Evolutionary conservation across 257 asterid species (phyloP).

Genomic region (Cynanchum wilfordii): DNA sequence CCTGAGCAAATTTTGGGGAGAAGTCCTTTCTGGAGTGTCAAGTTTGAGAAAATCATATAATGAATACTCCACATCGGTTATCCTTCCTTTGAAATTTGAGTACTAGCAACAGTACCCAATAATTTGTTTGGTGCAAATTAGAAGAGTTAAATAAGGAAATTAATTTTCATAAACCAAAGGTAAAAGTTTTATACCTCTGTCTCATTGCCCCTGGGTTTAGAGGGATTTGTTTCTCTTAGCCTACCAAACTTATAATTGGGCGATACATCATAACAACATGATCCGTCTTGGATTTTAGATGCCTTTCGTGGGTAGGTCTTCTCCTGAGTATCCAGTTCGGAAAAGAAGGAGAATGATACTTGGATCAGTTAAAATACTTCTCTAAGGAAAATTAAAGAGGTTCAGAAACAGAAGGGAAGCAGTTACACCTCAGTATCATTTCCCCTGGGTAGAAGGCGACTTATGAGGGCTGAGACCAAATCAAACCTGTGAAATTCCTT

Average conservation of each 20-base stretch:
- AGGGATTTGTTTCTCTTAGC: slow-evolving; percentile 23
- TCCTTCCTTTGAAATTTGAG: slow-evolving; percentile 24
- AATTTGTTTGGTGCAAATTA: slow-evolving; percentile 2
- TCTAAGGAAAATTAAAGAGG: not conserved
- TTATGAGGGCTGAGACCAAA: slow-evolving; percentile 49
- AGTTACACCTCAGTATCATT: slow-evolving; percentile 39
- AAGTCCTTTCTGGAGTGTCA: slow-evolving; percentile 28
- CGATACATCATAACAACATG: slow-evolving; percentile 22
- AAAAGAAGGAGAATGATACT: slow-evolving; percentile 26
- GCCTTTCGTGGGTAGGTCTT: slow-evolving; percentile 27
- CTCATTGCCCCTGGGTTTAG: slow-evolving; percentile 30
- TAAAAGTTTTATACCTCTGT: slow-evolving; percentile 33
- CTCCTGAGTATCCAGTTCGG: slow-evolving; percentile 29
- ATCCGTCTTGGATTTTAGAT: slow-evolving; percentile 7
- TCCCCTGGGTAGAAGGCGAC: slow-evolving; percentile 45
- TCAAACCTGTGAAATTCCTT: slow-evolving; percentile 49
- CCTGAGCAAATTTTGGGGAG: slow-evolving; percentile 17
- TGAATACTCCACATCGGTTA: slow-evolving; percentile 24
- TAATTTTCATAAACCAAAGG: slow-evolving; percentile 14
- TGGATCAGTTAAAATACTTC: slow-evolving; percentile 22
- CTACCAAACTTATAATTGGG: slow-evolving; percentile 28
- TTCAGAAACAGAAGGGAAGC: slow-evolving; percentile 15
- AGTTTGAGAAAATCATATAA: slow-evolving; percentile 25
- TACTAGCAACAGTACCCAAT: slow-evolving; percentile 30
- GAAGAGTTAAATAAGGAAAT: slow-evolving; percentile 2